phyloP scores from a whole-genome alignment of 805 yeast genomes.

The Wickerhamomyces xylosicus region DNA sequence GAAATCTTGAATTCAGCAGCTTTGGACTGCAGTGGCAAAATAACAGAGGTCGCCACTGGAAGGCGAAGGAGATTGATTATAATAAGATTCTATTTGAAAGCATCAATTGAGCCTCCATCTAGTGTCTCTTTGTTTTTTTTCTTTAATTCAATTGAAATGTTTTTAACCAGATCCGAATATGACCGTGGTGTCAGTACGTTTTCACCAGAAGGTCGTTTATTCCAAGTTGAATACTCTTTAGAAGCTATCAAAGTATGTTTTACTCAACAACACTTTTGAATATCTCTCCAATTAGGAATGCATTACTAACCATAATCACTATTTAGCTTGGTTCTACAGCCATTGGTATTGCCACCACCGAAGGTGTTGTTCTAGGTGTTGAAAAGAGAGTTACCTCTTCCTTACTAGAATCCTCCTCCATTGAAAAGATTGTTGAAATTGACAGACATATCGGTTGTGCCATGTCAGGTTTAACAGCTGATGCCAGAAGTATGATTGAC shows the following conservation, averaged over 20 bases:
- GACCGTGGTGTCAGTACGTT: constrained; percentile 98
- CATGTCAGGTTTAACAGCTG: constrained; percentile 97
- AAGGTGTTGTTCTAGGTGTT: constrained; percentile 93
- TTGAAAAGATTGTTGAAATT: constrained; percentile 92
- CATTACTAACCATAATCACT: constrained; percentile 1
- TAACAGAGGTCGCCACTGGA: not conserved
- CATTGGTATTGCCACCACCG: constrained; percentile 89
- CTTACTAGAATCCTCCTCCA: constrained; percentile 80
- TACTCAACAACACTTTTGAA: not conserved
- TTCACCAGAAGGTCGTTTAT: constrained; percentile 96
- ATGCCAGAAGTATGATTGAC: constrained; percentile 97
- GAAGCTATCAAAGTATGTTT: constrained; percentile 80
- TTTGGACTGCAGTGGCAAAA: no score
- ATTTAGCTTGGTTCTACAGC: constrained; percentile 82
- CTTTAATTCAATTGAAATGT: constrained; percentile 40
- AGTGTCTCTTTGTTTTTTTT: no score
- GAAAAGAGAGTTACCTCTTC: constrained; percentile 95
- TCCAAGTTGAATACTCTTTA: constrained; percentile 94
- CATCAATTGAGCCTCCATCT: no score
- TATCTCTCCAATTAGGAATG: not conserved
- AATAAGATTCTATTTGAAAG: no score
- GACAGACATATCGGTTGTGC: constrained; percentile 96
- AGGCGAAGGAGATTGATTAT: not conserved
- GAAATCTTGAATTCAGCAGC: no score
- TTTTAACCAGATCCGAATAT: constrained; percentile 97